Evolutionary conservation across 768 basidiomycete species (phyloP), one percentile per base, ranked within the genome.

Genomic region (Scleroderma citrinum): DNA sequence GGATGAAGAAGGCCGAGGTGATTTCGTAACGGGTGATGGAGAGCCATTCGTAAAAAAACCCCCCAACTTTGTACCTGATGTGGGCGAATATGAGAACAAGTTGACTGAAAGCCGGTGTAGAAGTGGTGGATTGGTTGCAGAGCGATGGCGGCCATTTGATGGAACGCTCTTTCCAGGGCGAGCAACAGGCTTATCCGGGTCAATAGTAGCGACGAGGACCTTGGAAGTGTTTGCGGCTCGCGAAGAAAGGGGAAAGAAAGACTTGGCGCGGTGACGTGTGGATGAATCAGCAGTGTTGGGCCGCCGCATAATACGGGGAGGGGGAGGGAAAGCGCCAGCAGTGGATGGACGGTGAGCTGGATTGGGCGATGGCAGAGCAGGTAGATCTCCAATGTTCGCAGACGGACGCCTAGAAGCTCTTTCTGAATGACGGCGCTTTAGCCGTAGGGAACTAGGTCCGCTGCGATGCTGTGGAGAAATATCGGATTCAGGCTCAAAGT

Each of bases 101-200:
- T 79, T 82, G 53, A 85, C 66, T 8, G 85, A 88, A 54, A 87
- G 65, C 37, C 87, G 80, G 60, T 82, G 83, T 34, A 88, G 62
- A 45, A 87, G 67, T 17, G 85, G 82, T 3, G 87, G 83, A 52
- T 83, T 87, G 19, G 85, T 85, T 30, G 78, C 67, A 34, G 76
- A 69, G 38, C 76, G 73, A 42, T 70, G 71, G 37, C 73, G 69
- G 41, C 70, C 17, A 68, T 74, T 72, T 19, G 65, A 65, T 49
- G 68, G 59, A 49, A 62, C 59, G 40, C 49, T 54, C 46, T 62
- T 51, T 55, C 45, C n/a, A 51, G 47, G 49, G 55, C 53, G 50
- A 29, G 42, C 39, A 34, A 30, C 42, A 30, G 51, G 34, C 48
- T 50, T 54, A 36, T 31, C 10, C 20, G 46, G 20, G 20, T 32